Evolutionary conservation across 2,329 filamentous ascomycete genomes (phyloP).

Genomic region (Neurospora sp.): DNA sequence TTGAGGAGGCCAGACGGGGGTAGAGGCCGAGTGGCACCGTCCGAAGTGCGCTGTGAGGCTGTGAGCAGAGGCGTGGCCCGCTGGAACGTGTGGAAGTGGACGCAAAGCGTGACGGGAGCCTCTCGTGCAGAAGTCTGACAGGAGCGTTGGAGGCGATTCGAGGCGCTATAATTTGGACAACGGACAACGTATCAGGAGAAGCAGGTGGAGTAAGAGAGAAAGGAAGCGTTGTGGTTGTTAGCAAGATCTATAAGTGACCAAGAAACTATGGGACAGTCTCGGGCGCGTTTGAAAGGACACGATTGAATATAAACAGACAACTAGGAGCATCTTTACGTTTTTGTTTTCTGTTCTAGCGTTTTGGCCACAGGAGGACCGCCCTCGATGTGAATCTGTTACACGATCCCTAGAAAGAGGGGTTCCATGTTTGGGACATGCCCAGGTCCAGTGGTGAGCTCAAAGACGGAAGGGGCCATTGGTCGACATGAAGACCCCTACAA

Average conservation of each 20-base stretch:
- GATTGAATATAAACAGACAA: background rate
- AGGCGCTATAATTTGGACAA: background rate
- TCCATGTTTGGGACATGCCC: background rate
- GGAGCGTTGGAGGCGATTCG: background rate
- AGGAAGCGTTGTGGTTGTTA: background rate
- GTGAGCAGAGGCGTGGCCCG: background rate
- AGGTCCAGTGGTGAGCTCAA: background rate
- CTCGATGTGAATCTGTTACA: background rate
- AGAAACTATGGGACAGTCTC: background rate
- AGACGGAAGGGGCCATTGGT: background rate
- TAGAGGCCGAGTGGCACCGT: background rate
- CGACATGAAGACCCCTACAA: background rate
- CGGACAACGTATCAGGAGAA: background rate
- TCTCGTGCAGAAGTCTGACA: background rate
- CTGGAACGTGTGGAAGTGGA: background rate
- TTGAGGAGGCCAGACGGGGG: background rate
- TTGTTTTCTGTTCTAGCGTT: background rate
- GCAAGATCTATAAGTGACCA: background rate
- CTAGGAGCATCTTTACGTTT: background rate
- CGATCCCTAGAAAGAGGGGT: background rate
- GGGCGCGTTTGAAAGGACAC: background rate
- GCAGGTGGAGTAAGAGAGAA: background rate
- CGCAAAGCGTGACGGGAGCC: background rate
- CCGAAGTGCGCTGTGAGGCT: background rate
- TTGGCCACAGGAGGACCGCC: background rate